Evolutionary conservation across 208 protist genomes (phyloP).

Genomic region (Crithidia mellificae): DNA sequence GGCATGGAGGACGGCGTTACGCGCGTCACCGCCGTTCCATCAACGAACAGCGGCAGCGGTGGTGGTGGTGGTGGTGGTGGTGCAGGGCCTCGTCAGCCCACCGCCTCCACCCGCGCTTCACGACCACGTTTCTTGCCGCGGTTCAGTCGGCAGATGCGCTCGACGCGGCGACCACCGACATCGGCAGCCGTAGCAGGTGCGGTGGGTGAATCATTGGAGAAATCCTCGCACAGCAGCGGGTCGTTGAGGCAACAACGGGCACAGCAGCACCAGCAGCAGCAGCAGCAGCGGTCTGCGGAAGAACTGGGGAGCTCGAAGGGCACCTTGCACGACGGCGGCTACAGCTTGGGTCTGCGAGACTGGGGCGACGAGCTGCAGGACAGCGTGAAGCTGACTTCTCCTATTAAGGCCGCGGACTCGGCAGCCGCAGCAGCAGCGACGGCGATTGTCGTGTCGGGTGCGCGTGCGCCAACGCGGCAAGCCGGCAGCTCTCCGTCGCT

Average conservation of each 20-base stretch:
- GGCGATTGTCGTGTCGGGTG: not conserved
- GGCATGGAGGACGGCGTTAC: not conserved
- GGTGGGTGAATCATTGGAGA: not conserved
- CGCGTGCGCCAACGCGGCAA: not conserved
- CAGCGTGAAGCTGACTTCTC: not conserved
- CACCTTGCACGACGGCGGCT: not conserved
- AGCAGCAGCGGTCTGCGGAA: no score
- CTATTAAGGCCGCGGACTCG: not conserved
- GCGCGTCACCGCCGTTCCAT: not conserved
- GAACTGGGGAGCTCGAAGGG: no score
- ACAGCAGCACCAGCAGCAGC: no score
- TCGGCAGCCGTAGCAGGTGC: no score
- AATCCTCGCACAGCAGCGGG: not conserved
- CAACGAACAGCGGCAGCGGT: not conserved
- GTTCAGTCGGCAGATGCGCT: constrained; percentile 1
- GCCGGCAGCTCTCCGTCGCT: not conserved
- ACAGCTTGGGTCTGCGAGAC: not conserved
- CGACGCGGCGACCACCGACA: not conserved
- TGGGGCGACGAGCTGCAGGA: not conserved
- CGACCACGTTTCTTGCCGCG: constrained; percentile 7
- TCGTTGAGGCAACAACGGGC: no score
- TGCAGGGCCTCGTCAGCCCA: no score
- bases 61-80: no score
- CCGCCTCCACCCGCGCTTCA: not conserved
- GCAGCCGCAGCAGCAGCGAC: not conserved